Evolutionary conservation across 2,329 filamentous ascomycete species (phyloP).

Genomic region (Penicillium sclerotiorum): DNA sequence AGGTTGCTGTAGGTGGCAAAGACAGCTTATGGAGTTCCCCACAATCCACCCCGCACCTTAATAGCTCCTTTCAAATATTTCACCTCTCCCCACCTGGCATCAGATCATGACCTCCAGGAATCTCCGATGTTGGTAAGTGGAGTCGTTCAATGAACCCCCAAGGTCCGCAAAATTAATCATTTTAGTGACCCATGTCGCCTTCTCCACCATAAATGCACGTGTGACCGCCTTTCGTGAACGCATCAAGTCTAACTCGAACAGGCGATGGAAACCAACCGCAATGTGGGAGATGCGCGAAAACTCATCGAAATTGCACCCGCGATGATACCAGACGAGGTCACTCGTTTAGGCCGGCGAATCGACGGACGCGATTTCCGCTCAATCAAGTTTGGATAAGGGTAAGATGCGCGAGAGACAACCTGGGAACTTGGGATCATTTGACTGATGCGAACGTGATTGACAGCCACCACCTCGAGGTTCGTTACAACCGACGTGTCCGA

Average conservation of each 20-base stretch:
- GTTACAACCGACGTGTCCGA: background rate
- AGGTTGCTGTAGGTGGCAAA: too few relatives aligned
- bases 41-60: background rate
- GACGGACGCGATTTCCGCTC: constrained; percentile 22
- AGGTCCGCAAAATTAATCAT: background rate
- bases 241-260: background rate
- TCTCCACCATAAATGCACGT: constrained; percentile 26
- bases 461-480: constrained; percentile 25
- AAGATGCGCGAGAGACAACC: too few relatives aligned
- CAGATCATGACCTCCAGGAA: constrained; percentile 17
- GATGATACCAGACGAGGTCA: constrained; percentile 16
- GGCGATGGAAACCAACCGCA: constrained; percentile 22
- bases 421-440: too few relatives aligned
- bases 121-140: constrained; percentile 20
- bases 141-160: background rate
- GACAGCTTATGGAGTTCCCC: too few relatives aligned
- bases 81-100: constrained; percentile 6
- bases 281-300: constrained; percentile 23
- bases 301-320: constrained; percentile 18
- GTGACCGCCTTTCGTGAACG: constrained; percentile 5
- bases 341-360: constrained; percentile 1
- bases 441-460: too few relatives aligned
- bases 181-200: constrained; percentile 24
- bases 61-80: constrained; percentile 4
- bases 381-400: constrained; percentile 27